Evolutionary conservation across 257 asterid species (phyloP), one percentile per base, ranked within the genome.

Genomic region (Handroanthus guayacan): DNA sequence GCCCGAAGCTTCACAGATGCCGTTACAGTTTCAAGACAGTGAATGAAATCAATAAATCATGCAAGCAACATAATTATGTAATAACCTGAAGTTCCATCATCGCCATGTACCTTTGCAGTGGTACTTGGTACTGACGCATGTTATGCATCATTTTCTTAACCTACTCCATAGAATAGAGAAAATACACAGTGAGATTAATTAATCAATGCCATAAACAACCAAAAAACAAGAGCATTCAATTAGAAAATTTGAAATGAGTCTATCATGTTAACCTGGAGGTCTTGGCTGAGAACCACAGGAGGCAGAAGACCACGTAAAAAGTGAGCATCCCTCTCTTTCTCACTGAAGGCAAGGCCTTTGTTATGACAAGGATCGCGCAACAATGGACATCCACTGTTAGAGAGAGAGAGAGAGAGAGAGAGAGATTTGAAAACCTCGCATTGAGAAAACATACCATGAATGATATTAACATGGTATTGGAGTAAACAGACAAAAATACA

Each of bases 231-330:
- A 74, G 63, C 62, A 31, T 54, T 64, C 36, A 34, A 55, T 45
- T 37, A 62, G 64, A 25, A 66, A 47, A 69, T 43, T 36, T 43
- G 74, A n/a, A 75, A 43, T 36, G 9, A 68, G 60, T 12, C 20
- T 61, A 20, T 56, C 3, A 50, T 69, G 44, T 55, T 64, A 72
- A 95, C 99, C 98, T 95, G 99, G 74, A 91, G 82, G 3, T 87
- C 94, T 80, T 93, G 99, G 86, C 83, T 82, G 80, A 90, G 57
- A 39, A 87, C 87, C 31, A 78, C 98, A 0, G 99, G 98, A 62
- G 99, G 99, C 62, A 95, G 97, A 76, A 95, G 95, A 79, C 99
- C 99, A 6, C 98, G 89, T 76, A 95, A 82, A 79, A 87, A 95
- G 82, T 95, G 99, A 18, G 96, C 87, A 80, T 92, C 99, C 79